Base-by-base conservation (phyloP, 169 alveolate genomes). In the Eimeria brunetti region DNA sequence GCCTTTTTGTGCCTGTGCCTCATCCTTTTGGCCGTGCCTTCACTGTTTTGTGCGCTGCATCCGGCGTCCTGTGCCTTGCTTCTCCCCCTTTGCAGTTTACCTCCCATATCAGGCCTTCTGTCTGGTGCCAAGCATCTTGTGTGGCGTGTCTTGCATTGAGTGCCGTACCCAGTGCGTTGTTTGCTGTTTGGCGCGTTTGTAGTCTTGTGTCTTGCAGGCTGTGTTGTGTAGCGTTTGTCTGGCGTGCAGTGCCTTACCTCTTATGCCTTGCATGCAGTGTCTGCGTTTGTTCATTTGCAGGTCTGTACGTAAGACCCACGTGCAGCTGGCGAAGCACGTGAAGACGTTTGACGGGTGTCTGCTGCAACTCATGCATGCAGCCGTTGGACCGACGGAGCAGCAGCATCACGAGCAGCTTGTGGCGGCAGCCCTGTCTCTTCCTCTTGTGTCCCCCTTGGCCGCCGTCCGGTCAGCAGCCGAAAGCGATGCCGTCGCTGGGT, bases 271-370 rank as follows among this genome's bases (percentile, higher is more conserved):
- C 80, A 12, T 33, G 80, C 80, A 69, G 49, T 69, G 49, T 33
- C 51, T 30, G 46, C n/a, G 27, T 60, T n/a, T 64, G 30, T 38
- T 24, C 8, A 8, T 18, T 27, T 9, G n/a, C 96, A 94, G 96
- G 67, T 75, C 96, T 9, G 90, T 94, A 5, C 89, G 75, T 56
- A 94, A 78, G 83, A 58, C 88, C 2, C 96, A 95, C 88, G 71
- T 58, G 41, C 95, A 95, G 88, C 91, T 95, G 56, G 75, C 90
- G 33, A 95, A 95, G 60, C 94, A 62, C 62, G 56, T 91, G 20
- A 83, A 49, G 16, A 38, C 49, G 18, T 95, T 60, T 53, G 96
- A 95, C 67, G 95, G 58, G 46, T 69, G 60, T 16, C 58, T 95
- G 44, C 67, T 83, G 62, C 93, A 92, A 49, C 75, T 71, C 49